Percentiles rank a stretch among this genome's conserved stretches.
phyloP scores from a whole-genome alignment of 2,329 filamentous ascomycete species.

The Zalaria sp. region DNA sequence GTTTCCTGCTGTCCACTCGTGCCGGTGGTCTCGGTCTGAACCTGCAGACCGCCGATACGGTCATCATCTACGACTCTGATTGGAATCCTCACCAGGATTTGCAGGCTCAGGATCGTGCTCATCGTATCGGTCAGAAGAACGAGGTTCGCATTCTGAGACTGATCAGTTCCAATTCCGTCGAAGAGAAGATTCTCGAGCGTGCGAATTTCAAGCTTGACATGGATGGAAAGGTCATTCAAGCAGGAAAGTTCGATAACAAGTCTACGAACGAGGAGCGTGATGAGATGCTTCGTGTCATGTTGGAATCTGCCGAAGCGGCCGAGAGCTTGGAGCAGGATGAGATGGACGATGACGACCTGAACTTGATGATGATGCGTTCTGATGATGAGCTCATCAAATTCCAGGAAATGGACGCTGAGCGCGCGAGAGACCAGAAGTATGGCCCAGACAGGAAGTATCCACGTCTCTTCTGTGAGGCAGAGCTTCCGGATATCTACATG shows the following conservation, averaged over 20 bases:
- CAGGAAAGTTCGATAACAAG: slow-evolving; percentile 98
- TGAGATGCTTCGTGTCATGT: slow-evolving; percentile 82
- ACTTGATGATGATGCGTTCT: slow-evolving; percentile 80
- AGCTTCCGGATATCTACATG: slow-evolving; percentile 89
- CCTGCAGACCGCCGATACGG: slow-evolving; percentile 91
- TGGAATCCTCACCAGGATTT: slow-evolving; percentile 99
- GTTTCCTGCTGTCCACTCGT: slow-evolving; percentile 95
- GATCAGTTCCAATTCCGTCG: slow-evolving; percentile 92
- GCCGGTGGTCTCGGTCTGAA: slow-evolving; percentile 96
- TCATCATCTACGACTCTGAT: slow-evolving; percentile 99
- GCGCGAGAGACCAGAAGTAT: slow-evolving; percentile 52
- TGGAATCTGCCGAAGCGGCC: slow-evolving; percentile 62
- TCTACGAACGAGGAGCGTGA: slow-evolving; percentile 97
- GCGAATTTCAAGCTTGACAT: slow-evolving; percentile 97
- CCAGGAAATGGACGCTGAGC: slow-evolving; percentile 69
- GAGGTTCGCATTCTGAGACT: slow-evolving; percentile 92
- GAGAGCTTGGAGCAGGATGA: slow-evolving; percentile 77
- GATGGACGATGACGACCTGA: slow-evolving; percentile 97
- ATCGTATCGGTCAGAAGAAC: slow-evolving; percentile 99
- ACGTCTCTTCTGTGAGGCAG: slow-evolving; percentile 73
- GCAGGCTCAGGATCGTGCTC: slow-evolving; percentile 97
- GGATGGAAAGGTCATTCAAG: slow-evolving; percentile 98
- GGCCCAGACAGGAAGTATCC: slow-evolving; percentile 57
- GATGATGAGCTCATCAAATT: slow-evolving; percentile 68
- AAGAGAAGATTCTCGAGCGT: slow-evolving; percentile 95